Base-by-base conservation (phyloP, 108 stramenopile genomes). In the Mayamaea pseudoterrestris region DNA sequence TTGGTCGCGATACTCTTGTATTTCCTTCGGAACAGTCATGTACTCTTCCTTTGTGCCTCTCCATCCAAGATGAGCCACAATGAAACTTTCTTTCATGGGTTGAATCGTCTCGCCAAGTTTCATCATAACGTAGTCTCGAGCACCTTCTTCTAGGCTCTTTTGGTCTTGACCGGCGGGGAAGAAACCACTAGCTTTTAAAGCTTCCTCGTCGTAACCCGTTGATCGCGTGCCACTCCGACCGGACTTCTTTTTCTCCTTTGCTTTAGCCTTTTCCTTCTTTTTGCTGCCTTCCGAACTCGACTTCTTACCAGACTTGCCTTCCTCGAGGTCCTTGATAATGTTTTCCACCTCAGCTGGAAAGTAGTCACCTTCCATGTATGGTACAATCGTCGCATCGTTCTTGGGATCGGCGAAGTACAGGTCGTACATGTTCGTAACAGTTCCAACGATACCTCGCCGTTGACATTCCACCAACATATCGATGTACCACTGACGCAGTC, bases 291-390 rank as follows among this genome's bases (percentile, higher is more conserved):
- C 55, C 17, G 49, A 30, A 22, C 60, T 51, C n/a, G 53, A 46
- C 45, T 87, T 87, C 51, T 74, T 76, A 13, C 65, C 60, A 24
- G 68, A 67, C 53, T 76, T 79, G 16, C 83, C 89, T 58, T 89
- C 87, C 24, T 87, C 83, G 26, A 94, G 70, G 27, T 92, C 92
- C 54, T 93, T 92, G 66, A 97, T 96, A 56, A 96, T 88, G 57
- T 95, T 95, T 61, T 99, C 98, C 16, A 90, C 91, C 52, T 97
- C 98, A 9, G 85, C 96, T 18, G 90, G 90, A 72, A 96, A 99
- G 58, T 99, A 99, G 58, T 96, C 96, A 27, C 98, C 98, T 40
- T 99, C 98, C 69, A 99, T 86, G 68, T 99, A 97, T 4, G 98
- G 98, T 12, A 99, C 72, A 6, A 74, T 57, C 14, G 87, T 82